phyloP scores from a whole-genome alignment of 148 eudicot genomes.

The Rhododendron vialii region DNA sequence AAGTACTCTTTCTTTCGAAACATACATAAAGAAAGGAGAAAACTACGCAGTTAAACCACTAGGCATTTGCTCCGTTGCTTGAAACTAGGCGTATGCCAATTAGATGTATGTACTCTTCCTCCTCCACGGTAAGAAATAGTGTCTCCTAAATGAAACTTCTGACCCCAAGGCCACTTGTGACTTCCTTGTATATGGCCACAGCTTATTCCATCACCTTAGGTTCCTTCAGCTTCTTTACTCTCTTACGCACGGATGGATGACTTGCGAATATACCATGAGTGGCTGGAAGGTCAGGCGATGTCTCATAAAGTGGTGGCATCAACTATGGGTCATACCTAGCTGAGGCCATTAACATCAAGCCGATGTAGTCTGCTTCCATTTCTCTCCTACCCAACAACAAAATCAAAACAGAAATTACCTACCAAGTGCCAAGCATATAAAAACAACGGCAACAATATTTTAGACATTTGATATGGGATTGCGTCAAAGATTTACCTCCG shows the following conservation, averaged over 20 bases:
- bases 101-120: neutral
- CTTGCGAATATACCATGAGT: neutral
- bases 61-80: neutral
- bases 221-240: neutral
- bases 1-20: neutral
- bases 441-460: neutral
- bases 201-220: neutral
- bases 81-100: neutral
- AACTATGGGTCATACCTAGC: neutral
- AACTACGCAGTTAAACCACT: no score
- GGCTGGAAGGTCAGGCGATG: neutral
- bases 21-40: no score
- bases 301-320: neutral
- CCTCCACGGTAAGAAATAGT: no score
- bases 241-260: neutral
- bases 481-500: neutral
- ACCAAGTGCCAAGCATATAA: neutral
- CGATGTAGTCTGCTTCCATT: neutral
- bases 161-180: neutral
- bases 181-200: neutral
- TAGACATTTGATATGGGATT: neutral
- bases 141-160: neutral
- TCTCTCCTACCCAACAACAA: neutral
- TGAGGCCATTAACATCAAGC: neutral
- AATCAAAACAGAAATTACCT: neutral